Evolutionary conservation across 768 basidiomycete genomes (phyloP).

Genomic region (Lactarius pseudohatsudake): DNA sequence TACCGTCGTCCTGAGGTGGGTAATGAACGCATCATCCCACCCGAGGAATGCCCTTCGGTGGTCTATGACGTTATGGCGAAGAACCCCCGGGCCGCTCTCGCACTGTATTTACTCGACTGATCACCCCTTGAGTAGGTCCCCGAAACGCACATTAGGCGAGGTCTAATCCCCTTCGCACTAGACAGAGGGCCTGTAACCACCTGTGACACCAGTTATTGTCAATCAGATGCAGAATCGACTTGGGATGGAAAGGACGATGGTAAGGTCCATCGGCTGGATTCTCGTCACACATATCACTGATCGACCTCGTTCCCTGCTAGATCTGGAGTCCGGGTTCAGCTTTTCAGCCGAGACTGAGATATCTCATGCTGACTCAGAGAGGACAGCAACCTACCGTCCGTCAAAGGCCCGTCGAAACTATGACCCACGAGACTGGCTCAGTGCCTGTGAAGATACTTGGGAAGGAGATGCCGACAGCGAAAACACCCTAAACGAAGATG

Average conservation of each 20-base stretch:
- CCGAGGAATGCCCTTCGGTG: slow-evolving; percentile 24
- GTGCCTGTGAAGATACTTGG: slow-evolving; percentile 13
- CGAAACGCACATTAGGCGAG: slow-evolving; percentile 26
- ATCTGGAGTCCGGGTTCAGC: slow-evolving; percentile 21
- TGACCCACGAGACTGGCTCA: slow-evolving; percentile 22
- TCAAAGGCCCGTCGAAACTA: slow-evolving; percentile 12
- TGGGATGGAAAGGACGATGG: slow-evolving; percentile 27
- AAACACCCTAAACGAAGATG: slow-evolving; percentile 1
- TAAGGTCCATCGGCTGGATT: slow-evolving; percentile 2
- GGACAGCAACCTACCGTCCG: slow-evolving; percentile 17
- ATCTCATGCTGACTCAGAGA: slow-evolving; percentile 23
- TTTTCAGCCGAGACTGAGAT: slow-evolving; percentile 20
- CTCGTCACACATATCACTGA: background rate
- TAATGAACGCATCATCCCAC: slow-evolving; percentile 19
- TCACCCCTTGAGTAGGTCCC: slow-evolving; percentile 28
- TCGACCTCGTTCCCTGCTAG: slow-evolving; percentile 3
- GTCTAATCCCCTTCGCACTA: slow-evolving; percentile 22
- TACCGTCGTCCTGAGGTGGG: slow-evolving; percentile 29
- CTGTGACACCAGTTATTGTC: slow-evolving; percentile 1
- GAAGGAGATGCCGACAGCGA: slow-evolving; percentile 4
- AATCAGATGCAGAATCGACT: slow-evolving; percentile 15
- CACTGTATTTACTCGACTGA: slow-evolving; percentile 25
- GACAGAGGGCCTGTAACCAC: slow-evolving; percentile 1
- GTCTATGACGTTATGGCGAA: slow-evolving; percentile 28
- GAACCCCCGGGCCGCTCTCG: slow-evolving; percentile 27